These are phyloP conservation scores for Aureobasidium sp. DNA, from an alignment of 2,329 filamentous ascomycete species.

Conservation along the genomic window DNA sequence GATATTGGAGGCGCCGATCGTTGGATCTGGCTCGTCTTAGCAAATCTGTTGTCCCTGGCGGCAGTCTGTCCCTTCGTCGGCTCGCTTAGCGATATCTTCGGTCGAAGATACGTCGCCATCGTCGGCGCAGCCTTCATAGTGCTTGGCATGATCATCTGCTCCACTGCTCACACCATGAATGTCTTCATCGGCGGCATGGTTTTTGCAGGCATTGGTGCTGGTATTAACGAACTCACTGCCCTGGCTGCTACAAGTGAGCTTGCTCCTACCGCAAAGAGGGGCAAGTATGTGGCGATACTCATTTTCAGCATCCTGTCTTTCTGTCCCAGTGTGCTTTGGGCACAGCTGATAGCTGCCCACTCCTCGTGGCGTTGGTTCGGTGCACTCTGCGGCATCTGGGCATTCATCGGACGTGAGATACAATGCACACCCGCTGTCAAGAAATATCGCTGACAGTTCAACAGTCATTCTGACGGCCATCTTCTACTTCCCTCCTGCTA, in stretches of 20 bases:
- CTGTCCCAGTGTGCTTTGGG: constrained; percentile 54
- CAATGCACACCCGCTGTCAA: neutral
- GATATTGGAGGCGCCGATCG: constrained; percentile 53
- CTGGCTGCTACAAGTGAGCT: constrained; percentile 61
- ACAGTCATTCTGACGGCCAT: constrained; percentile 37
- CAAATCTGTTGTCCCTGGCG: constrained; percentile 44
- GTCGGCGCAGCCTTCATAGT: constrained; percentile 47
- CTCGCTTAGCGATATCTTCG: constrained; percentile 54
- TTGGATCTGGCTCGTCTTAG: constrained; percentile 54
- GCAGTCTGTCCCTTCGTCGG: constrained; percentile 58
- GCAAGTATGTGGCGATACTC: constrained; percentile 52
- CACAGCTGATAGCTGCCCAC: constrained; percentile 45
- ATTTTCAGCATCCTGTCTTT: constrained; percentile 57
- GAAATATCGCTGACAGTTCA: constrained; percentile 24
- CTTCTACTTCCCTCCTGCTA: constrained; percentile 48
- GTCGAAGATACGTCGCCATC: constrained; percentile 52
- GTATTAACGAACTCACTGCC: constrained; percentile 60
- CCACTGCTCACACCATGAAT: constrained; percentile 52
- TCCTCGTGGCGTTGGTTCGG: constrained; percentile 50
- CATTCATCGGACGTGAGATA: constrained; percentile 31
- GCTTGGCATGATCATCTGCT: constrained; percentile 52
- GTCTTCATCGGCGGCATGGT: constrained; percentile 54
- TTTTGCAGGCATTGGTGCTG: constrained; percentile 56
- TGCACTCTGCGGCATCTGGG: constrained; percentile 45
- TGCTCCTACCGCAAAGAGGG: constrained; percentile 56